Evolutionary conservation across 306 rosid genomes (phyloP), one percentile per base, ranked within the genome.

Genomic region (Luffa acutangula): DNA sequence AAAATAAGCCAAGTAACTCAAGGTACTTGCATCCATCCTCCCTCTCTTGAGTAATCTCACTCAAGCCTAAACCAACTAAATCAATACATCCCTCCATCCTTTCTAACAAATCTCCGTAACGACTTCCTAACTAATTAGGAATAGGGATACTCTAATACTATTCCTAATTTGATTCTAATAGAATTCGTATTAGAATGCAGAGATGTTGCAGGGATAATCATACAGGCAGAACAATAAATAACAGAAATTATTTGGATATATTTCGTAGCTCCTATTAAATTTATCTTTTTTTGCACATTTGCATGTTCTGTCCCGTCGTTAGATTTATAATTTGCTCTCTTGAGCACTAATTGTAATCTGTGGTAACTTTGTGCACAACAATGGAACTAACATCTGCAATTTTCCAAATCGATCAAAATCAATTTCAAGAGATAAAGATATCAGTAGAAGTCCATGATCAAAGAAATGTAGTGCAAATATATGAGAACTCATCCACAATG

Each of bases 381-480:
- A 77, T 51, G 79, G 34, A 70, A 43, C 6, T 70, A 42, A 33
- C 12, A 33, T 36, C 48, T 1, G 18, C 79, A 36, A 39, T 36
- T 17, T 39, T 53, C 59, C 37, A 54, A 53, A 54, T 53, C 65
- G 17, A 37, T 17, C 45, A 74, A 74, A 48, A 6, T 4, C 20
- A 14, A 37, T 39, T 39, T 54, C 46, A 52, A 52, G 63, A 12
- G 31, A 34, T 36, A 34, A 41, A n/a, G 73, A 75, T 70, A 43
- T 75, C 33, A 72, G 49, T 45, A 82, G 18, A 83, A 72, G 17
- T 57, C 57, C 63, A 66, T 65, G 13, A 41, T 66, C 62, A 78
- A 36, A 78, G 46, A 81, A 82, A 52, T 80, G 25, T 21, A 59
- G 81, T 37, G 84, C 20, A 77, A 54, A 78, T 33, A 45, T 18